A percentile compares a stretch with the other conserved stretches of the same genome.
Conservation (phyloP, 495 filamentous ascomycete species). For the Annulohypoxylon stygium region DNA sequence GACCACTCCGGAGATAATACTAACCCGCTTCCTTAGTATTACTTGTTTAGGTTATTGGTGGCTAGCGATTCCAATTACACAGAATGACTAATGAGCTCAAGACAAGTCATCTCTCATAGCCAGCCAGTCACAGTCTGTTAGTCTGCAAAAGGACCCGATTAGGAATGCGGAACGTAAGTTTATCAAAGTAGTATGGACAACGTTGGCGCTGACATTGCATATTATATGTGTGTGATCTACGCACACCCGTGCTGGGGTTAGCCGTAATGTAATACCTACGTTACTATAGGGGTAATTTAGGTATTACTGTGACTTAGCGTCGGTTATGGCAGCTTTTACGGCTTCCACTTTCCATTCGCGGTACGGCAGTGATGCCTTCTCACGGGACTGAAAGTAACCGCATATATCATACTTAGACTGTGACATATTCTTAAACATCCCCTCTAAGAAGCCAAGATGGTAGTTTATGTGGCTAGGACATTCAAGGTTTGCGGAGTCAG, state of each 20-base stretch:
- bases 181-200: conserved; percentile 33
- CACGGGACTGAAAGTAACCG: conserved; percentile 5
- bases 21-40: background rate
- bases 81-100: conserved; percentile 24
- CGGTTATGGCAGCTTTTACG: conserved; percentile 16
- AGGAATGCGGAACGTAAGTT: conserved; percentile 42
- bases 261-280: conserved; percentile 22
- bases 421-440: background rate
- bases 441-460: background rate
- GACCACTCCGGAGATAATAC: conserved; percentile 35
- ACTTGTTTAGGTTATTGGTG: conserved; percentile 18
- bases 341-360: conserved; percentile 16
- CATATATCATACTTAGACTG: conserved; percentile 13
- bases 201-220: conserved; percentile 47
- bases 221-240: conserved; percentile 31
- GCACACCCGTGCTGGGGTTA: conserved; percentile 25
- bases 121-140: conserved; percentile 17
- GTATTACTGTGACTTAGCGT: conserved; percentile 25
- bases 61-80: conserved; percentile 20
- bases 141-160: conserved; percentile 28
- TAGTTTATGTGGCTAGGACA: background rate
- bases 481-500: background rate
- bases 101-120: conserved; percentile 32
- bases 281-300: conserved; percentile 30
- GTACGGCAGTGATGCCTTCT: conserved; percentile 6